Base-by-base conservation (phyloP, 1,284 basidiomycete species). In the Tilletia indica region DNA sequence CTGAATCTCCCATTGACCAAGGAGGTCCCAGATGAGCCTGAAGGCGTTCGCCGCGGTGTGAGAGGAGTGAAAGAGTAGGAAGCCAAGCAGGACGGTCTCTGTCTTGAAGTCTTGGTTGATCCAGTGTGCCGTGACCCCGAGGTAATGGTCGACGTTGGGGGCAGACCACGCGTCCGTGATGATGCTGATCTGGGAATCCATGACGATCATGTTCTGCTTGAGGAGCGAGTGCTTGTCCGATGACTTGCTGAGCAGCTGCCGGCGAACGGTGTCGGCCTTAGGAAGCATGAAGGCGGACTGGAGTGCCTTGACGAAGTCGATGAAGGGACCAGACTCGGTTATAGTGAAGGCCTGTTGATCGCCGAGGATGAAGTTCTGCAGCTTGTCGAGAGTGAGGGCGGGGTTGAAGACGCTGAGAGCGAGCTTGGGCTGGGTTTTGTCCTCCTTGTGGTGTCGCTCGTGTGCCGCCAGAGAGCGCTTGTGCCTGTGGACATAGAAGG, bases 291-390 rank as follows among this genome's bases (percentile, higher is more conserved):
- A 58, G 11, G 19, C 56, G 14, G 21, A 11, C 21, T 11, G 56
- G 4, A 58, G 56, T 31, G 21, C 56, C 9, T 21, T 9, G 12
- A 58, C 21, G 21, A 58, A 31, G 11, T 19, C 56, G 21, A 31
- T 21, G 34, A 58, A 58, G 34, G 56, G 21, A 9, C n/a, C 21
- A 21, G 21, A 34, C 34, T 58, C 34, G 56, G 34, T 34, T 9
- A 58, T 25, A 2, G 11, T 31, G 56, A 58, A 58, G 21, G 56
- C 56, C 56, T 58, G 56, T 25, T 58, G 56, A 58, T 58, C 56
- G 4, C 21, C 56, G 16, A 58, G 11, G 21, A 58, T 58, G 34
- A 58, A 58, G 19, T 31, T 25, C 4, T 58, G 21, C 56, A 12
- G 21, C 56, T 31, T 58, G 9, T 21, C 11, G 2, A 58, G 21